Evolutionary conservation across 164 flowering plant genomes (phyloP).

Genomic region (Tinospora cordifolia): DNA sequence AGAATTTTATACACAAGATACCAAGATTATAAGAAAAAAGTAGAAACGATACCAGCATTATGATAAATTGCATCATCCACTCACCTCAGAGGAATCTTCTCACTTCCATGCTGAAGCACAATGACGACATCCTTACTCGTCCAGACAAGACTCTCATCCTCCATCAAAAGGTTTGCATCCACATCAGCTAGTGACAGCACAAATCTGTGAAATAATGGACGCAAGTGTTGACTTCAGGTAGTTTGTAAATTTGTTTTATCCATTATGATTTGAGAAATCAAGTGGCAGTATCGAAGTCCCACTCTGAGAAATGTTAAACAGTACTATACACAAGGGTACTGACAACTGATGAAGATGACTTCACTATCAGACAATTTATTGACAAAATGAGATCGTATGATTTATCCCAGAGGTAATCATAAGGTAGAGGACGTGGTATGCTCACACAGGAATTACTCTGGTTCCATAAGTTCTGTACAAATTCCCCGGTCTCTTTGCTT

Average conservation of each 20-base stretch:
- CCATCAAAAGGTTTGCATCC: slow-evolving; percentile 85
- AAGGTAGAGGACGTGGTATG: slow-evolving; percentile 8
- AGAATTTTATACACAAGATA: not conserved
- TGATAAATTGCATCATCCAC: not conserved
- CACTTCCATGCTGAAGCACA: slow-evolving; percentile 85
- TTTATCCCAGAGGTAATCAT: not conserved
- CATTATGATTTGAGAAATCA: not conserved
- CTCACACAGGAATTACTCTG: slow-evolving; percentile 98
- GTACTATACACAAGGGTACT: not conserved
- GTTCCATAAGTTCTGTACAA: slow-evolving; percentile 85
- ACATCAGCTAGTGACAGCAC: slow-evolving; percentile 91
- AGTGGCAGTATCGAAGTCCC: not conserved
- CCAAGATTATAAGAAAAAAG: not conserved
- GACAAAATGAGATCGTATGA: not conserved
- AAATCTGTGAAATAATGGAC: slow-evolving; percentile 43
- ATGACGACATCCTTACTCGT: slow-evolving; percentile 90
- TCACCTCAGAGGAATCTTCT: slow-evolving; percentile 86
- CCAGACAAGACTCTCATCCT: slow-evolving; percentile 97
- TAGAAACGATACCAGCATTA: not conserved
- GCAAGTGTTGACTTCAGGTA: not conserved
- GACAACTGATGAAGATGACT: not conserved
- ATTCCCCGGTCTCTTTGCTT: slow-evolving; percentile 53
- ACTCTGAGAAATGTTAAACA: not conserved
- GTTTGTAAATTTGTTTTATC: not conserved
- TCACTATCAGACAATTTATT: not conserved